Percentiles rank a stretch among this genome's conserved stretches.
phyloP scores from a whole-genome alignment of 345 rosid genomes.

The Ailanthus altissimus region DNA sequence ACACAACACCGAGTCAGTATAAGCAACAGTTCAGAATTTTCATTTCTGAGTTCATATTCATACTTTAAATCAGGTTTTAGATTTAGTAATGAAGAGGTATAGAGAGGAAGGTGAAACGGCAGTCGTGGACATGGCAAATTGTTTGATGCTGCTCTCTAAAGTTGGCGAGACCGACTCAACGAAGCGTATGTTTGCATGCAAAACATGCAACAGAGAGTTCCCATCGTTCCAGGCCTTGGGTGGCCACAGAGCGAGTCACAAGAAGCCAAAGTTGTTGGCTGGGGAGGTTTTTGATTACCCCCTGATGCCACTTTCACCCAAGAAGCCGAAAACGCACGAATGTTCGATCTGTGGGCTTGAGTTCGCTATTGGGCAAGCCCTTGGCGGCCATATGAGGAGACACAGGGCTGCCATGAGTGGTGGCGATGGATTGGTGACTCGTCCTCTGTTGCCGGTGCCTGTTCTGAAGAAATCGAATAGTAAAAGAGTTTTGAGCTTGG shows the following conservation, averaged over 20 bases:
- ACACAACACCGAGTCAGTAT: not conserved
- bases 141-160: slow-evolving; percentile 68
- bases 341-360: slow-evolving; percentile 88
- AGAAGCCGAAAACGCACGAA: slow-evolving; percentile 67
- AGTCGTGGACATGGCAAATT: slow-evolving; percentile 47
- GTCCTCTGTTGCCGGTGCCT: slow-evolving; percentile 32
- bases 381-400: slow-evolving; percentile 96
- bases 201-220: slow-evolving; percentile 79
- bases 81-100: slow-evolving; percentile 43
- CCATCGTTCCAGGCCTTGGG: slow-evolving; percentile 89
- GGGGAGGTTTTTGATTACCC: slow-evolving; percentile 10
- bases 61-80: not conserved
- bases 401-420: slow-evolving; percentile 42
- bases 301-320: slow-evolving; percentile 33
- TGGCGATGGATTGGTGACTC: slow-evolving; percentile 29
- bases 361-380: slow-evolving; percentile 82
- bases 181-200: slow-evolving; percentile 64
- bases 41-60: not conserved
- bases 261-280: slow-evolving; percentile 44
- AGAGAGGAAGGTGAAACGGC: slow-evolving; percentile 35
- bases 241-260: slow-evolving; percentile 93
- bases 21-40: too few relatives aligned
- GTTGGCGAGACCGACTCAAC: slow-evolving; percentile 41
- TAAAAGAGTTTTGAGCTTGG: slow-evolving; percentile 57
- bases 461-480: slow-evolving; percentile 66